A percentile compares a stretch with the other conserved stretches of the same genome.
phyloP scores from a whole-genome alignment of 2,329 filamentous ascomycete genomes.

The Neocucurbitaria cava region DNA sequence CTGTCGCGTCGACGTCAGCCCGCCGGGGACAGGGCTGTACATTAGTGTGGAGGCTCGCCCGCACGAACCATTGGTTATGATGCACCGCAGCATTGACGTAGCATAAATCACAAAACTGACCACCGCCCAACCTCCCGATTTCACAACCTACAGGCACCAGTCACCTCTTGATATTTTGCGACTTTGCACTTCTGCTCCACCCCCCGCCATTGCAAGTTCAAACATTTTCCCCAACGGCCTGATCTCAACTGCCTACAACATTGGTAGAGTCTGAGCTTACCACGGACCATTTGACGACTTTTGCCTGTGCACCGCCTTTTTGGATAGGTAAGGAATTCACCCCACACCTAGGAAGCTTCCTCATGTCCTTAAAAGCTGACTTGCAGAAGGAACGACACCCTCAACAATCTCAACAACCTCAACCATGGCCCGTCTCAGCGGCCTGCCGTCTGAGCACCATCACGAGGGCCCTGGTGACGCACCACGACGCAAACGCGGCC shows the following conservation, averaged over 20 bases:
- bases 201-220: conserved; percentile 5
- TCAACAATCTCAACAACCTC: background rate
- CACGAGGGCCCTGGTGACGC: conserved; percentile 44
- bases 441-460: conserved; percentile 46
- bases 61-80: conserved; percentile 19
- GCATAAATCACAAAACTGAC: conserved; percentile 11
- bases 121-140: conserved; percentile 18
- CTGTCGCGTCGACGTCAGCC: conserved; percentile 40
- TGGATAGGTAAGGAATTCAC: conserved; percentile 7
- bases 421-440: conserved; percentile 44
- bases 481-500: conserved; percentile 40
- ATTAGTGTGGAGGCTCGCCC: background rate
- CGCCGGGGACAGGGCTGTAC: conserved; percentile 3
- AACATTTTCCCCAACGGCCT: background rate
- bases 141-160: background rate
- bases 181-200: conserved; percentile 1
- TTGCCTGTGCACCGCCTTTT: conserved; percentile 3
- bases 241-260: background rate
- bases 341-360: no score
- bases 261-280: background rate
- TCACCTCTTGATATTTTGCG: background rate
- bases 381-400: background rate
- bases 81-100: conserved; percentile 22
- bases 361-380: no score
- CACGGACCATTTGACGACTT: conserved; percentile 15